Percentiles rank a stretch among this genome's conserved stretches.
phyloP scores from a whole-genome alignment of 2,329 filamentous ascomycete genomes.

The Fusarium sterilihyphosum region DNA sequence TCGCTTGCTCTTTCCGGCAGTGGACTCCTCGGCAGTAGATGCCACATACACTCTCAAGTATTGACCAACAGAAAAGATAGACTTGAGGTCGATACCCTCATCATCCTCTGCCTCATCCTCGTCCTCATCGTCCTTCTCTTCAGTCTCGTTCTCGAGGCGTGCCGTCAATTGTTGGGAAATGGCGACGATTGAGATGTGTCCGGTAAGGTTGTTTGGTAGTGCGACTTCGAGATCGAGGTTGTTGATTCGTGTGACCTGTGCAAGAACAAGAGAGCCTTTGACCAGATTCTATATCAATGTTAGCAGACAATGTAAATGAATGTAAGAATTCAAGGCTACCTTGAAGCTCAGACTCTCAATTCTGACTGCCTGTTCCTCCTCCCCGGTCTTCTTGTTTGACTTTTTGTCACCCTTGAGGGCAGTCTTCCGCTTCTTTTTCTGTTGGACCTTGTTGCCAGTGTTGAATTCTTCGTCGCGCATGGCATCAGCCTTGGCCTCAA shows the following conservation, averaged over 20 bases:
- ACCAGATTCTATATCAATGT: constrained; percentile 72
- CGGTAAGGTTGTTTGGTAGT: constrained; percentile 91
- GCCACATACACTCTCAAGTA: constrained; percentile 87
- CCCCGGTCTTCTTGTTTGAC: constrained; percentile 53
- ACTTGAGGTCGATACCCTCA: constrained; percentile 75
- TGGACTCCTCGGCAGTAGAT: constrained; percentile 76
- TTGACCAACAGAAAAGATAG: constrained; percentile 84
- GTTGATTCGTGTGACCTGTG: constrained; percentile 85
- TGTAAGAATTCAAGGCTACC: constrained; percentile 58
- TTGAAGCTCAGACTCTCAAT: constrained; percentile 92
- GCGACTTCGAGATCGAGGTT: constrained; percentile 81
- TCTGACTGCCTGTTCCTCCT: constrained; percentile 68
- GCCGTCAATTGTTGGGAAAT: constrained; percentile 83
- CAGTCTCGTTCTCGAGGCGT: constrained; percentile 76
- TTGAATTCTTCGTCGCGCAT: constrained; percentile 82
- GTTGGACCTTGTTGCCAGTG: constrained; percentile 55
- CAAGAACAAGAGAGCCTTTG: constrained; percentile 87
- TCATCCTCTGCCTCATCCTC: constrained; percentile 62
- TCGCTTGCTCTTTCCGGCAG: constrained; percentile 72
- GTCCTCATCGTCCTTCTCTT: constrained; percentile 61
- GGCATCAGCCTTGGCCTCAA: constrained; percentile 91
- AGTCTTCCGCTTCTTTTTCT: constrained; percentile 67
- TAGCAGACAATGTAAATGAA: constrained; percentile 29
- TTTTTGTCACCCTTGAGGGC: constrained; percentile 64
- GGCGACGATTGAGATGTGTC: constrained; percentile 91